A percentile compares a stretch with the other conserved stretches of the same genome.
Conservation (phyloP, 2,329 filamentous ascomycete genomes). For the Incumbomyces delicatus region DNA sequence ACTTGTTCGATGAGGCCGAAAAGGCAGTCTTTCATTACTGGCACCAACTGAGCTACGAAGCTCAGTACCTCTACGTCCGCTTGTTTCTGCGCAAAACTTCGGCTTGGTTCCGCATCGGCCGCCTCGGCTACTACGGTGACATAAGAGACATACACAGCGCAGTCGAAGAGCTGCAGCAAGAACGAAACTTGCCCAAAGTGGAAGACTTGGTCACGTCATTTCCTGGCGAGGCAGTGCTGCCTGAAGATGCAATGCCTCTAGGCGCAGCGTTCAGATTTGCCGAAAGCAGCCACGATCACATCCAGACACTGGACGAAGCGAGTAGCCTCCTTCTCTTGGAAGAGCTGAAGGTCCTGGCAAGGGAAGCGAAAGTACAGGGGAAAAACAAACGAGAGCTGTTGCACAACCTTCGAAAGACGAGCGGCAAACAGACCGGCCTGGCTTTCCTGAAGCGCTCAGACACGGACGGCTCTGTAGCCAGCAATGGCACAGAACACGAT, state of each 20-base stretch:
- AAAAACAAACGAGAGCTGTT: slow-evolving; percentile 79
- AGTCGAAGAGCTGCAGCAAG: slow-evolving; percentile 53
- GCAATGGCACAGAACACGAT: slow-evolving; percentile 22
- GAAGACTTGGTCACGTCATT: slow-evolving; percentile 24
- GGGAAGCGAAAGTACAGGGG: slow-evolving; percentile 75
- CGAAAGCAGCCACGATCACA: slow-evolving; percentile 62
- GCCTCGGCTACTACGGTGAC: slow-evolving; percentile 71
- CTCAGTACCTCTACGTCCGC: slow-evolving; percentile 85
- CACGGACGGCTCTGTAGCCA: slow-evolving; percentile 43
- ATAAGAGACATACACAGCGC: slow-evolving; percentile 63
- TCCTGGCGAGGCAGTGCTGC: slow-evolving; percentile 41
- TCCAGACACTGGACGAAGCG: slow-evolving; percentile 73
- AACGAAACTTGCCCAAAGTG: slow-evolving; percentile 45
- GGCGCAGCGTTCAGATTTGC: slow-evolving; percentile 62
- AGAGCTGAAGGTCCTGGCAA: slow-evolving; percentile 75
- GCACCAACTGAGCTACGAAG: slow-evolving; percentile 65
- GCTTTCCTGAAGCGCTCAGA: slow-evolving; percentile 58
- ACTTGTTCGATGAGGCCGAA: slow-evolving; percentile 77
- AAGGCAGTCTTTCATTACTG: slow-evolving; percentile 66
- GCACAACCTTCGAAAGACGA: slow-evolving; percentile 61
- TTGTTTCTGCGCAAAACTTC: slow-evolving; percentile 87
- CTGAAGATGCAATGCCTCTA: slow-evolving; percentile 38
- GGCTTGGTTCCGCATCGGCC: slow-evolving; percentile 75
- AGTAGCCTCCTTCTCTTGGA: slow-evolving; percentile 73
- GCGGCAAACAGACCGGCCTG: slow-evolving; percentile 66